These are phyloP conservation scores for Chrysosporium keratinophilum DNA, from an alignment of 2,329 filamentous ascomycete genomes.

Conservation along the genomic window DNA sequence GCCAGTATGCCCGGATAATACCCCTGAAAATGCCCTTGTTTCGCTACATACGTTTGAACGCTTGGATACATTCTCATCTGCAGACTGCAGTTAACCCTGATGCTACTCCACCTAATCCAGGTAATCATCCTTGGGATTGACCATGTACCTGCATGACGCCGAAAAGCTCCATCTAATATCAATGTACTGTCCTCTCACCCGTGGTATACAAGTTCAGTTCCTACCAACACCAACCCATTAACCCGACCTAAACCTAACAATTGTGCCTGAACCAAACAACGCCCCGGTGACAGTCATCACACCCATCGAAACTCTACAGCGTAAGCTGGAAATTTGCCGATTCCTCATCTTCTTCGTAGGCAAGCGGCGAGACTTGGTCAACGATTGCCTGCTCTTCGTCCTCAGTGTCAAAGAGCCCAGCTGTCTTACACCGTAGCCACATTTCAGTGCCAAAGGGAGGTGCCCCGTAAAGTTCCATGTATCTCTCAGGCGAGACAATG, in stretches of 20 bases:
- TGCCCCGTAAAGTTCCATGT: slow-evolving; percentile 34
- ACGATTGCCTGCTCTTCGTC: slow-evolving; percentile 9
- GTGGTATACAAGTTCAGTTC: too few species aligned
- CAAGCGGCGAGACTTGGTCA: slow-evolving; percentile 22
- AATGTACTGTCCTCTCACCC: too few species aligned
- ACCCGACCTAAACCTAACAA: neutral
- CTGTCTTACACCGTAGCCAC: slow-evolving; percentile 33
- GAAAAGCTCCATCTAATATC: too few species aligned
- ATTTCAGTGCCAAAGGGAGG: slow-evolving; percentile 36
- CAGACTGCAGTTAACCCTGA: neutral
- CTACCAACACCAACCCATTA: slow-evolving; percentile 1
- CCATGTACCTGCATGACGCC: too few species aligned
- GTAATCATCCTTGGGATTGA: neutral
- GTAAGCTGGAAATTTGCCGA: slow-evolving; percentile 33
- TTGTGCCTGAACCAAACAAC: neutral
- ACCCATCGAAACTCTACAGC: slow-evolving; percentile 19
- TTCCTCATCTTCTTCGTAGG: slow-evolving; percentile 33
- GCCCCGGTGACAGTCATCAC: neutral
- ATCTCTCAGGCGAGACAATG: slow-evolving; percentile 33
- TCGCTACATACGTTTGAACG: neutral
- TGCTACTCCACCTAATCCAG: neutral
- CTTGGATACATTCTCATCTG: neutral
- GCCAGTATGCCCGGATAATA: too few species aligned
- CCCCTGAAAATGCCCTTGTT: too few species aligned
- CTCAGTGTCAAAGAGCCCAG: slow-evolving; percentile 30